Evolutionary conservation across 2,329 filamentous ascomycete species (phyloP), one percentile per base, ranked within the genome.

Genomic region (Blumeriella jaapii): DNA sequence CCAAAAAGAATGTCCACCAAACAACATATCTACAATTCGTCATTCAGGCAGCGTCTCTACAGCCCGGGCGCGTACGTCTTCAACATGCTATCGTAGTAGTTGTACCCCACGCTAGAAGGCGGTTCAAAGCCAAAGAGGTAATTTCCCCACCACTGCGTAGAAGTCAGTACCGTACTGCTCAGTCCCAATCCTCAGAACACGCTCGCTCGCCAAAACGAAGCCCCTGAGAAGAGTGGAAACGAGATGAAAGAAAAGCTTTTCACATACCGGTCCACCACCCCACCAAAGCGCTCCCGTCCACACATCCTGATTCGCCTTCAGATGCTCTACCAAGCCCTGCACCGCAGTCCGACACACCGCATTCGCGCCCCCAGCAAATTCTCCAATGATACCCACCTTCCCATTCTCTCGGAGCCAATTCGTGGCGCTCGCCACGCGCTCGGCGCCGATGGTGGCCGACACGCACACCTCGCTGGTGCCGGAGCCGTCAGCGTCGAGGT

Each of bases 191-290:
- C n/a, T n/a, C n/a, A n/a, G n/a, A n/a, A n/a, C n/a, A n/a, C n/a
- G n/a, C n/a, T n/a, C n/a, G n/a, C n/a, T n/a, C n/a, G n/a, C n/a
- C n/a, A n/a, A n/a, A n/a, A n/a, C n/a, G n/a, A n/a, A n/a, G n/a
- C n/a, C n/a, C n/a, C n/a, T n/a, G n/a, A n/a, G n/a, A n/a, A n/a
- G n/a, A n/a, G n/a, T n/a, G n/a, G n/a, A n/a, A n/a, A n/a, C n/a
- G n/a, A n/a, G n/a, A n/a, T n/a, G n/a, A n/a, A n/a, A n/a, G n/a
- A n/a, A n/a, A n/a, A n/a, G n/a, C n/a, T n/a, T n/a, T n/a, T n/a
- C n/a, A n/a, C n/a, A n/a, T n/a, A n/a, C n/a, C n/a, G 68, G 68
- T 0, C 69, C 69, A 14, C 66, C 69, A 19, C 63, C 63, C 69
- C 69, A 73, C 66, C 66, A 73, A 1, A 64, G 30, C 26, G 41